Base-by-base conservation (phyloP, 192 early-diverging fungal species). In the Ambispora gerdemannii region DNA sequence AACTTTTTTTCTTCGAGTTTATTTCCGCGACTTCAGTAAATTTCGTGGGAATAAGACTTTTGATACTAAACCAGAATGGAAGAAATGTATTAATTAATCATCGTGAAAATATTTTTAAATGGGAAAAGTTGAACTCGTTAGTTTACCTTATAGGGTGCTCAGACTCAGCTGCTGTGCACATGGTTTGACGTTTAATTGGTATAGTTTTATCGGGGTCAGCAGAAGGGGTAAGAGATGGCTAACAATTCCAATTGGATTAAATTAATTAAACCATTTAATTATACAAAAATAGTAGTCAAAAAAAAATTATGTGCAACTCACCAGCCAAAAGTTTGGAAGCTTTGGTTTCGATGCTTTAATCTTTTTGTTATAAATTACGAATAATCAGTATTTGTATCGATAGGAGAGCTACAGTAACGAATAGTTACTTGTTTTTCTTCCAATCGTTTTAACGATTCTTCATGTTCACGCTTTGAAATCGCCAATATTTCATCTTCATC, bases 211-310 rank as follows among this genome's bases (percentile, higher is more conserved):
- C 75, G 10, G 79, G 81, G 53, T 79, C 82, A 35, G 87, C 87
- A 2, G 80, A 80, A 7, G 91, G 91, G 0, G 89, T 91, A 62
- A 91, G 61, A 0, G 89, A 86, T 20, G 91, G 91, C 88, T 90
- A 77, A 22, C 15, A 25, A 49, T n/a, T n/a, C n/a, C n/a, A n/a
- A n/a, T n/a, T n/a, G n/a, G n/a, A n/a, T n/a, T n/a, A n/a, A n/a
- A n/a, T n/a, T n/a, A n/a, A n/a, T n/a, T n/a, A n/a, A n/a, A n/a
- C n/a, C n/a, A n/a, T n/a, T n/a, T n/a, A n/a, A n/a, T n/a, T n/a
- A n/a, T n/a, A n/a, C n/a, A n/a, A n/a, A n/a, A n/a, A n/a, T n/a
- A n/a, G n/a, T n/a, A n/a, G n/a, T n/a, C n/a, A n/a, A n/a, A 52
- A 31, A 25, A 32, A 34, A 17, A 47, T 52, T 28, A 62, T 31